A percentile compares a stretch with the other conserved stretches of the same genome.
Evolutionary conservation across 2,329 filamentous ascomycete genomes (phyloP).

Genomic region (Elsinoe perseae): DNA sequence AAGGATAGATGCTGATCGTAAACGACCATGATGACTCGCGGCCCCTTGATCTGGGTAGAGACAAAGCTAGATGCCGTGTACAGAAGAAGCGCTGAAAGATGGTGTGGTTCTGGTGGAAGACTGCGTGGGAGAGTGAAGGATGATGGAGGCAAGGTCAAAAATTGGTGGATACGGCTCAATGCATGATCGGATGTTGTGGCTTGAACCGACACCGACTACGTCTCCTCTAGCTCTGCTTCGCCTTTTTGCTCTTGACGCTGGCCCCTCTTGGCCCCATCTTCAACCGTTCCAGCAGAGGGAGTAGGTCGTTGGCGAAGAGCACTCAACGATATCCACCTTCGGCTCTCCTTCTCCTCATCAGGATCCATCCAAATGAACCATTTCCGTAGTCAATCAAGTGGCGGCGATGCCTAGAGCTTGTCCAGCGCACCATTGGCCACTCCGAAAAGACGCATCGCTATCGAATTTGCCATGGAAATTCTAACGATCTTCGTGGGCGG

Average conservation of each 20-base stretch:
- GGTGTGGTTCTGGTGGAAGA: neutral
- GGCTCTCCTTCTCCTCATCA: neutral
- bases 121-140: neutral
- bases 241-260: neutral
- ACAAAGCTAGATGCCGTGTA: neutral
- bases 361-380: neutral
- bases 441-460: neutral
- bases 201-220: constrained; percentile 9
- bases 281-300: neutral
- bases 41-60: neutral
- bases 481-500: neutral
- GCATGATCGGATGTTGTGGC: constrained; percentile 8
- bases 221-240: neutral
- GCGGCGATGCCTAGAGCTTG: neutral
- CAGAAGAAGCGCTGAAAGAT: neutral
- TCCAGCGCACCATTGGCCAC: neutral
- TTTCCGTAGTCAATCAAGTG: neutral
- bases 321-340: neutral
- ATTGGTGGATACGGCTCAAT: neutral
- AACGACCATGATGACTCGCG: neutral
- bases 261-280: neutral
- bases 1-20: neutral
- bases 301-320: neutral
- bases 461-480: neutral
- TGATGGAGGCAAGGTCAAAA: neutral